Evolutionary conservation across 1,139 yeast genomes (phyloP).

Genomic region (Yamadazyma diddensiae): DNA sequence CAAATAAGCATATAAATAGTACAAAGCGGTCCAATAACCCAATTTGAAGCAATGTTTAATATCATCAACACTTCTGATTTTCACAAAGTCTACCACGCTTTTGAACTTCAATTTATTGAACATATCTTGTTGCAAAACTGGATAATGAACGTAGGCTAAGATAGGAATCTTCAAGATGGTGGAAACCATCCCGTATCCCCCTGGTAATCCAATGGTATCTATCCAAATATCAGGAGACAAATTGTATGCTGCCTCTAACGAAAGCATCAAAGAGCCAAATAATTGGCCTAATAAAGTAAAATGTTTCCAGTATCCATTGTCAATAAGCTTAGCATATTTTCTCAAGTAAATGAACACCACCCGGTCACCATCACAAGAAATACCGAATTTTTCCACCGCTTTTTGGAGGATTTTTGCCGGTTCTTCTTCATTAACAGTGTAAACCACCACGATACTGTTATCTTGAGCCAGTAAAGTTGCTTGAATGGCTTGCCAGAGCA

Average conservation of each 20-base stretch:
- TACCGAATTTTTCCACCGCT: constrained; percentile 64
- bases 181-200: constrained; percentile 58
- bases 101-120: constrained; percentile 49
- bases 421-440: constrained; percentile 65
- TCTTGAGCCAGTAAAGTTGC: constrained; percentile 56
- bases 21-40: constrained; percentile 67
- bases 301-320: constrained; percentile 70
- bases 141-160: constrained; percentile 88
- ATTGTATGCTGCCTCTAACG: constrained; percentile 66
- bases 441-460: constrained; percentile 64
- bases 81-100: constrained; percentile 17
- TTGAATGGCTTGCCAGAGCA: constrained; percentile 89
- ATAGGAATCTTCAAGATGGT: constrained; percentile 65
- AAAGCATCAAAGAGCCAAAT: constrained; percentile 66
- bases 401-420: constrained; percentile 55
- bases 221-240: constrained; percentile 88
- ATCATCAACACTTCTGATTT: constrained; percentile 17
- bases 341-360: constrained; percentile 70
- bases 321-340: constrained; percentile 58
- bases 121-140: constrained; percentile 89
- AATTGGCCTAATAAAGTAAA: constrained; percentile 88
- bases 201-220: constrained; percentile 94
- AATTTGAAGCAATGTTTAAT: constrained; percentile 42
- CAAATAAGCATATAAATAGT: constrained; percentile 59
- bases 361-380: constrained; percentile 51